Evolutionary conservation across 2,329 filamentous ascomycete species (phyloP), one percentile per base, ranked within the genome.

Genomic region (Phyllosticta citriasiana): DNA sequence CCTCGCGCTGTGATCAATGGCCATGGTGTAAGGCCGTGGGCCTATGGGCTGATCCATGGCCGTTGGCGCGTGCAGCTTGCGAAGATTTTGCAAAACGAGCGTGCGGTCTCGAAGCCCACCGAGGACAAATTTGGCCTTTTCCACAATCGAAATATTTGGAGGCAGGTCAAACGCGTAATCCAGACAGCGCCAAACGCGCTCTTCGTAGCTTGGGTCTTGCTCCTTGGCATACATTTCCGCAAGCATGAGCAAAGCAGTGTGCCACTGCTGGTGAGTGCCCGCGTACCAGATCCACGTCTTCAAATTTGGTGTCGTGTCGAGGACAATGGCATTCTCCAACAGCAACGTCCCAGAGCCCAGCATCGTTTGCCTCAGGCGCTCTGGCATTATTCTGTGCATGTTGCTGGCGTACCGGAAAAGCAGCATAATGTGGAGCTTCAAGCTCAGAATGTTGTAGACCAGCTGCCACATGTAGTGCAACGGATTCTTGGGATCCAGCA

Each of bases 101-200:
- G 83, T 83, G 65, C 86, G 84, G 47, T 81, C 79, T 65, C 82
- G 76, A 47, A 91, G 77, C 63, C 89, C 86, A 9, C 77, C 76
- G 33, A 91, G 73, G 1, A 91, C 80, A 22, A 79, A 77, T 30
- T 82, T 74, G 10, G 79, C 81, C 69, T 90, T 90, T 53, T 82
- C 76, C 19, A 79, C 76, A 2, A 79, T 79, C 12, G 79, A 71
- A 52, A 82, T 70, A 35, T 77, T 71, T 4, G 78, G 69, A 33
- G 87, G 80, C 27, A 86, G 75, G 57, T 84, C 81, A 69, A 89
- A 91, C 25, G 88, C 84, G 68, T 85, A 91, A 68, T 91, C 87
- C 26, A 90, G 76, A 66, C 85, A 87, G 35, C 77, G 75, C 87
- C 88, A 90, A 62, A 90, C 87, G 8, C 87, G 81, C 25, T 82